Base-by-base conservation (phyloP, 139 green algal species). In the Chlorella sp. region DNA sequence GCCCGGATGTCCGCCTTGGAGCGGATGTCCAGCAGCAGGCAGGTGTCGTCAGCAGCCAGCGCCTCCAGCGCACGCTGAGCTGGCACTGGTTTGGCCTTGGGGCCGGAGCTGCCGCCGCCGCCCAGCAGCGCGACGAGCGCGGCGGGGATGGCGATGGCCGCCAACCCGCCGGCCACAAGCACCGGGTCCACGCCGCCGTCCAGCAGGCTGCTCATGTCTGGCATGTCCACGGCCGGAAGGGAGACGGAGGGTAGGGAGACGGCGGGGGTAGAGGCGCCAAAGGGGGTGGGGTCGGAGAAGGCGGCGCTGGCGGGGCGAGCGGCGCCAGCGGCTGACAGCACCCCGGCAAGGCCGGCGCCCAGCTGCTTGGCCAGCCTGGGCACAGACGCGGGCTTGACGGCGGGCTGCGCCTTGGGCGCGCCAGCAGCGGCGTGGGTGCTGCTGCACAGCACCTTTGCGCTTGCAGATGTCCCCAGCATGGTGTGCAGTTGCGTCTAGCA, bases 11-110 rank as follows among this genome's bases (percentile, higher is more conserved):
- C 92, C 60, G 78, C 60, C 79, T 91, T 90, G 81, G 37, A 90
- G 68, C 93, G 88, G 57, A 95, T 90, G 80, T 95, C 93, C 22
- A 95, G 21, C 68, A 88, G 84, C 30, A 88, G n/a, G 84, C 84
- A 88, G 68, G 19, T 36, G 24, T 80, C 68, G 66, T 88, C 84
- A 39, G 85, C 69, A 22, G 85, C 88, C 68, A 95, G 84, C 14
- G 90, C 86, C 40, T 94, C 90, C 22, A 95, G 64, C 16, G 93
- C 90, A 5, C 85, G 86, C 0, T 57, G 87, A 39, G 89, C 81
- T 11, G 48, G 88, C 1, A 91, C 83, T 3, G 73, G 76, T 60
- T 94, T 94, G 64, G 87, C 89, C 37, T 89, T 89, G 71, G 80
- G 28, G 15, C 60, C 78, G 42, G 36, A 71, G 57, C 61, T 34